Evolutionary conservation across 2,329 filamentous ascomycete species (phyloP).

Genomic region (Aspergillus latus): DNA sequence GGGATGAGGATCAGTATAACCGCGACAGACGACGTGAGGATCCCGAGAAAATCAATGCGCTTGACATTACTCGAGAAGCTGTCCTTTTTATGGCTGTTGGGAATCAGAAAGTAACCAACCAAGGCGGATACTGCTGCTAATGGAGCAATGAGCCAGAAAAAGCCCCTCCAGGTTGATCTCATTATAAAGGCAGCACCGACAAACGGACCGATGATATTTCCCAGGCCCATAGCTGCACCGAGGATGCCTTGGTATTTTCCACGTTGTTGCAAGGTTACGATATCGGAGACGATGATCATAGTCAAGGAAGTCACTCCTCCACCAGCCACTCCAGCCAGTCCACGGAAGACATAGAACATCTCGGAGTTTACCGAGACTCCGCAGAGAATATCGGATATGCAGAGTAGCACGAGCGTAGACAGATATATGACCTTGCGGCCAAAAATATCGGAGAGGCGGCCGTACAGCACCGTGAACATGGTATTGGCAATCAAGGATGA

Average conservation of each 20-base stretch:
- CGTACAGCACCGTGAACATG: constrained; percentile 65
- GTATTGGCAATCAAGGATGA: constrained; percentile 67
- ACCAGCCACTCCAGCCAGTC: constrained; percentile 59
- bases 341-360: constrained; percentile 63
- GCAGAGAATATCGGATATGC: constrained; percentile 60
- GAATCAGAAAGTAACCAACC: constrained; percentile 53
- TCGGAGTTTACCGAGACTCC: constrained; percentile 56
- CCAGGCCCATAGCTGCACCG: constrained; percentile 46
- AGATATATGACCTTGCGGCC: constrained; percentile 61
- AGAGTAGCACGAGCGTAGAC: constrained; percentile 53
- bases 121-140: constrained; percentile 49
- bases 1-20: constrained; percentile 65
- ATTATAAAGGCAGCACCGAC: constrained; percentile 49
- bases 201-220: constrained; percentile 51
- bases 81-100: constrained; percentile 51
- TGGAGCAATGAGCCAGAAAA: constrained; percentile 55
- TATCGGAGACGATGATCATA: constrained; percentile 63
- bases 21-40: constrained; percentile 55
- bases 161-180: constrained; percentile 45
- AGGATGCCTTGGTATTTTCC: constrained; percentile 56
- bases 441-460: constrained; percentile 61
- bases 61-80: constrained; percentile 38
- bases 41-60: constrained; percentile 59
- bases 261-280: constrained; percentile 59
- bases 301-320: constrained; percentile 60